phyloP scores from a whole-genome alignment of 2,329 filamentous ascomycete species.

The Didymella arachidicola region DNA sequence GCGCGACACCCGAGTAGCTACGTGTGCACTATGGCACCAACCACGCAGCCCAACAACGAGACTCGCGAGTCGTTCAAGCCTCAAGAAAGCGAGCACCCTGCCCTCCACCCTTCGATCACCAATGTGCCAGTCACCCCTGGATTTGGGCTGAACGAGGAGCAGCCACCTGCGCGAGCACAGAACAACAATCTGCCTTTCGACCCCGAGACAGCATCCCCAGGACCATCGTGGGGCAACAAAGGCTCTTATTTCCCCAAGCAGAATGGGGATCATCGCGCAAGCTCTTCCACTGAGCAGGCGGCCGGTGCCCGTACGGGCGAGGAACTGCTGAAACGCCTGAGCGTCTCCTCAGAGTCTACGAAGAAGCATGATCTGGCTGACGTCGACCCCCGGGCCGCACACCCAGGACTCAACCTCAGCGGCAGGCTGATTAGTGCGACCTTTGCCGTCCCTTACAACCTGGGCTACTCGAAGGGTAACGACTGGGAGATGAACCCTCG shows the following conservation, averaged over 20 bases:
- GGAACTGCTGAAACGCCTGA: conserved; percentile 63
- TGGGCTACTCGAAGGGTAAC: conserved; percentile 60
- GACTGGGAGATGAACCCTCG: conserved; percentile 76
- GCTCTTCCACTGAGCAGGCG: conserved; percentile 53
- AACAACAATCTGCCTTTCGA: conserved; percentile 40
- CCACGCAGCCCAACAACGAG: conserved; percentile 26
- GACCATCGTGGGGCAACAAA: conserved; percentile 44
- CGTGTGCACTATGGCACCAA: conserved; percentile 37
- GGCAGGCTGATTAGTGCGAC: conserved; percentile 70
- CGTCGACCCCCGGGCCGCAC: conserved; percentile 62
- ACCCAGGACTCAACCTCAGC: conserved; percentile 65
- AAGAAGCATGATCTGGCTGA: conserved; percentile 55
- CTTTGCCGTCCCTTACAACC: conserved; percentile 69
- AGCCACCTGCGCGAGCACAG: conserved; percentile 33
- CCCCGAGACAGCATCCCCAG: conserved; percentile 40
- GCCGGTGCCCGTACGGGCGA: conserved; percentile 57
- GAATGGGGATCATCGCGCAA: conserved; percentile 27
- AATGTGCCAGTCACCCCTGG: conserved; percentile 55
- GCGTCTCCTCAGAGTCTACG: conserved; percentile 50
- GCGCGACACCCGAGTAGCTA: conserved; percentile 28
- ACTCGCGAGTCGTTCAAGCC: conserved; percentile 35
- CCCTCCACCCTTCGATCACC: conserved; percentile 50
- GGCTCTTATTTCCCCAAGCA: conserved; percentile 45
- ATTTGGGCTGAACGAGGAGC: conserved; percentile 51
- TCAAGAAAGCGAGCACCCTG: conserved; percentile 48